phyloP scores from a whole-genome alignment of 495 filamentous ascomycete species.

The Rostrohypoxylon terebratum region DNA sequence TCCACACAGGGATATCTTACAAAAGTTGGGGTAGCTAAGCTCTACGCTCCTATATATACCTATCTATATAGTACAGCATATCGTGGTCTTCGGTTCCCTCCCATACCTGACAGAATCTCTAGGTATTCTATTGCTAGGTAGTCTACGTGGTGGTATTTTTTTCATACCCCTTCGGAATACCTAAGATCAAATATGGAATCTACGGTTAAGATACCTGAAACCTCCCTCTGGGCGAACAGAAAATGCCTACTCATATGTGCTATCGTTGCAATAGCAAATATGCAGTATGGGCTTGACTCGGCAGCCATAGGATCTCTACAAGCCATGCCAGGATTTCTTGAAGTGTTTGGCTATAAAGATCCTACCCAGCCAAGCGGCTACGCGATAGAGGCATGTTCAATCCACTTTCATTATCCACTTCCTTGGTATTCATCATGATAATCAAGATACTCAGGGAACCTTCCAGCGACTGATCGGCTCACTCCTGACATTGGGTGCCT shows the following conservation, averaged over 20 bases:
- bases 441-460: conserved; percentile 38
- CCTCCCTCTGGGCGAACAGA: conserved; percentile 55
- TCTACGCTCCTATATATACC: not conserved
- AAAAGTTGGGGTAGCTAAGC: conserved; percentile 39
- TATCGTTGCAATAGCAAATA: conserved; percentile 55
- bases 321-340: conserved; percentile 60
- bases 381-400: conserved; percentile 48
- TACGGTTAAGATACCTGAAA: conserved; percentile 47
- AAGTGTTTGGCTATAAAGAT: conserved; percentile 59
- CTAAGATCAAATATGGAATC: conserved; percentile 25
- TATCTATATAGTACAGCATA: not conserved
- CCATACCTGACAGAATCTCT: not conserved
- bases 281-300: conserved; percentile 60
- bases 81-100: not conserved
- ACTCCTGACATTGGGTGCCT: conserved; percentile 57
- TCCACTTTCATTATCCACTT: not conserved
- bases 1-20: conserved; percentile 17
- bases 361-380: conserved; percentile 46
- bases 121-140: not conserved
- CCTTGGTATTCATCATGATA: conserved; percentile 19
- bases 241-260: conserved; percentile 57
- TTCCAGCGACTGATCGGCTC: conserved; percentile 58
- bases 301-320: conserved; percentile 57
- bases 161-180: not conserved
- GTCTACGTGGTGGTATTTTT: not conserved